Evolutionary conservation across 2,329 filamentous ascomycete genomes (phyloP).

Genomic region (Aspergillus brasiliensis): DNA sequence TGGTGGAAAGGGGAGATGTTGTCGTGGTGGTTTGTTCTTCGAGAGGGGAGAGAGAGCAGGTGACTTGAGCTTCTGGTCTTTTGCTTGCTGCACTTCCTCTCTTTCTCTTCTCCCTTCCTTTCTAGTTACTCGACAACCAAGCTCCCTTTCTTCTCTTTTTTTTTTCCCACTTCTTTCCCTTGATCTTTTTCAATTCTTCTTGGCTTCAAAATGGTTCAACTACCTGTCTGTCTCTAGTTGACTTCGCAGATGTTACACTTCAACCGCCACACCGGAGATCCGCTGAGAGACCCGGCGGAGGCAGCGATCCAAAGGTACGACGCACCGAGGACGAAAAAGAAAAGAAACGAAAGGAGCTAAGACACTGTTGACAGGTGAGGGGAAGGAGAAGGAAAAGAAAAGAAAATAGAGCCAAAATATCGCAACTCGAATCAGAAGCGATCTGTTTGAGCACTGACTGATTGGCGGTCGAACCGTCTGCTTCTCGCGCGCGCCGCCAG

Average conservation of each 20-base stretch:
- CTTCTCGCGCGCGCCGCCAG: neutral
- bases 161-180: neutral
- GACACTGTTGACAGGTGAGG: neutral
- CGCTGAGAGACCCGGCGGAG: neutral
- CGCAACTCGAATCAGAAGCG: neutral
- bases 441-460: no score
- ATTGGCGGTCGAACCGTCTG: neutral
- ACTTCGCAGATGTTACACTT: neutral
- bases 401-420: neutral
- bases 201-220: neutral
- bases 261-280: neutral
- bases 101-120: neutral
- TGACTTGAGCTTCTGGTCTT: neutral
- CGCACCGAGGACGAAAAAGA: neutral
- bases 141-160: neutral
- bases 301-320: neutral
- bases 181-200: neutral
- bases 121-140: neutral
- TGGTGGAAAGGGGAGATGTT: neutral
- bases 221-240: neutral
- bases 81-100: neutral
- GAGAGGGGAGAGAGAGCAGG: neutral
- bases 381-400: neutral
- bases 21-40: neutral
- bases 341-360: neutral